Conservation (phyloP, 805 yeast genomes). For the Candida arabinofermentans region DNA sequence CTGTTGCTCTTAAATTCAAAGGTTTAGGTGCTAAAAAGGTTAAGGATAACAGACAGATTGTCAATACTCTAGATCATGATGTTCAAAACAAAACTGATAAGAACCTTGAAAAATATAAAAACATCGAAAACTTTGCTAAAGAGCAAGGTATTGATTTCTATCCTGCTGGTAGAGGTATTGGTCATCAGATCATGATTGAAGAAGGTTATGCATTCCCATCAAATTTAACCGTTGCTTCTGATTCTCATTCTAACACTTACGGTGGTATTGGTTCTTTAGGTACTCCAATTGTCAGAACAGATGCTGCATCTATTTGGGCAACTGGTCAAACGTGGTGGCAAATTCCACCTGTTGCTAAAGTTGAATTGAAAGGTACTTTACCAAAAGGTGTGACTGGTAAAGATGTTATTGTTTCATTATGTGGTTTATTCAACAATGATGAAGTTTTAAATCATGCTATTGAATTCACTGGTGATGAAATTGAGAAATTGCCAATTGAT, state of each 20-base stretch:
- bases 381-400: conserved; percentile 92
- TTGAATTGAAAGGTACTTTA: conserved; percentile 75
- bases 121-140: conserved; percentile 85
- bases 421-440: conserved; percentile 90
- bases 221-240: conserved; percentile 92
- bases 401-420: conserved; percentile 92
- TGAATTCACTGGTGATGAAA: conserved; percentile 84
- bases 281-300: conserved; percentile 97
- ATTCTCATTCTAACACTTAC: conserved; percentile 95
- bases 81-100: conserved; percentile 91
- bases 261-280: conserved; percentile 97
- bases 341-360: conserved; percentile 97
- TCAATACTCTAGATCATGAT: conserved; percentile 95
- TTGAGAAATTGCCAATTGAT: conserved; percentile 67
- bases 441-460: conserved; percentile 92
- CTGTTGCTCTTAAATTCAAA: conserved; percentile 94
- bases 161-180: conserved; percentile 99
- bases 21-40: conserved; percentile 88
- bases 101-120: conserved; percentile 80
- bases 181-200: conserved; percentile 98
- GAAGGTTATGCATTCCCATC: conserved; percentile 98
- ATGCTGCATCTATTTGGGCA: conserved; percentile 99
- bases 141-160: conserved; percentile 93
- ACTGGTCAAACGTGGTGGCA: conserved; percentile 99
- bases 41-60: conserved; percentile 84